Evolutionary conservation across 116 monocot species (phyloP), one percentile per base, ranked within the genome.

Genomic region (Cymodocea nodosa): DNA sequence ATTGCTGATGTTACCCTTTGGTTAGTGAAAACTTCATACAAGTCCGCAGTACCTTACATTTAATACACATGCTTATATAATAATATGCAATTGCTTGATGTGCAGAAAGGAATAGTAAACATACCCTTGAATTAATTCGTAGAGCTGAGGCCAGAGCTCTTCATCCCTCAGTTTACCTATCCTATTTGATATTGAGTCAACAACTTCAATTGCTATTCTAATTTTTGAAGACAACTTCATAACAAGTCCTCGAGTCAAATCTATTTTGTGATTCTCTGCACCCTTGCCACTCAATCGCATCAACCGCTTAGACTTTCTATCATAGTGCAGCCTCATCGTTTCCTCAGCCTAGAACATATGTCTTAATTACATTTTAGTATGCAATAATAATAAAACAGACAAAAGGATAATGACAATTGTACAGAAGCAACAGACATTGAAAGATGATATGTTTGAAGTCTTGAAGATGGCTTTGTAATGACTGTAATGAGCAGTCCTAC

Each of bases 111-210:
- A 44, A 44, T 30, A 44, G 44, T 35, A 20, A n/a, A 49, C 77
- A 54, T 88, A 98, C 97, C 97, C 92, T 54, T 84, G 73, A 64
- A 98, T 80, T 62, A 98, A 80, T 66, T 84, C 86, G 68, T 71
- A 55, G n/a, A 84, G 74, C 68, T 86, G 85, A 25, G 92, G 92
- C 92, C 88, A 98, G 59, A 98, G 74, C 70, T 98, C 97, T 63
- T 88, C 80, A 80, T 98, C 97, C 75, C 97, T 85, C 59, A 98
- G 68, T 71, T 78, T 76, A 73, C 73, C 71, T 62, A 98, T 89
- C 80, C 80, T 88, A 15, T 64, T 84, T 71, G 97, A 82, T 67
- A 98, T 92, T 51, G 79, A 72, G 34, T 82, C 80, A 60, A 98
- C 75, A 73, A 92, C 71, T 66, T 98, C 82, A 64, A 98, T 83